Percentiles rank a stretch among this genome's conserved stretches.
Evolutionary conservation across 192 early-diverging fungal genomes (phyloP).

Genomic region (Cladochytrium replicatum): DNA sequence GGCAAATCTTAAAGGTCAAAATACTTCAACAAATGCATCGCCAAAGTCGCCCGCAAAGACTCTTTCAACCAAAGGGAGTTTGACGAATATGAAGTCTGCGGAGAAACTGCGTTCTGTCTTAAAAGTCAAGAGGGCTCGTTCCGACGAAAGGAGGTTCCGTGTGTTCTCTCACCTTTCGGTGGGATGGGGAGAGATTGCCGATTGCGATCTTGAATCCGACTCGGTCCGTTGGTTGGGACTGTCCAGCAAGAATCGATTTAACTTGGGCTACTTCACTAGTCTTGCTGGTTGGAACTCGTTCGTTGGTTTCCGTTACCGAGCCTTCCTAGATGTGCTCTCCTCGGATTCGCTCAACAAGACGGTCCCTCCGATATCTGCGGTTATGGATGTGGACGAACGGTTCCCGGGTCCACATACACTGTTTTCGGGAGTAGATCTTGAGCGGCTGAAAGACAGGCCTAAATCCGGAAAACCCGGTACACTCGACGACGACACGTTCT

Average conservation of each 20-base stretch:
- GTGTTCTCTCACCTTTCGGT: neutral
- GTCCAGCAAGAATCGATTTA: neutral
- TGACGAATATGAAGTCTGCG: too few species aligned
- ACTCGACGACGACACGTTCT: too few species aligned
- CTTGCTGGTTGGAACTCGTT: neutral
- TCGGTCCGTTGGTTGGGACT: neutral
- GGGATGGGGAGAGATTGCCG: neutral
- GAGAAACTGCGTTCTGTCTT: too few species aligned
- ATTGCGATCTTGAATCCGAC: neutral
- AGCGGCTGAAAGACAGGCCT: neutral
- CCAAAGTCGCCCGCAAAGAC: too few species aligned
- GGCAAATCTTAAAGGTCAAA: too few species aligned
- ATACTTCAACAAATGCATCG: too few species aligned
- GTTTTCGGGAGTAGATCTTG: neutral
- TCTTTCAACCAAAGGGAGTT: too few species aligned
- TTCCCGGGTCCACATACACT: neutral
- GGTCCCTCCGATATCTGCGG: too few species aligned
- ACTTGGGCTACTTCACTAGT: neutral
- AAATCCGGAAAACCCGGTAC: too few species aligned
- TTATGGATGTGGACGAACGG: too few species aligned
- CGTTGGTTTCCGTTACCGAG: neutral
- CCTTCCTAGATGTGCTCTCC: neutral
- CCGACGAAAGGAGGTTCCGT: neutral
- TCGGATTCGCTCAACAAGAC: neutral
- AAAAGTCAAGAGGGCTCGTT: too few species aligned